A percentile compares a stretch with the other conserved stretches of the same genome.
Evolutionary conservation across 768 basidiomycete species (phyloP).

Genomic region (Basidioascus undulatus): DNA sequence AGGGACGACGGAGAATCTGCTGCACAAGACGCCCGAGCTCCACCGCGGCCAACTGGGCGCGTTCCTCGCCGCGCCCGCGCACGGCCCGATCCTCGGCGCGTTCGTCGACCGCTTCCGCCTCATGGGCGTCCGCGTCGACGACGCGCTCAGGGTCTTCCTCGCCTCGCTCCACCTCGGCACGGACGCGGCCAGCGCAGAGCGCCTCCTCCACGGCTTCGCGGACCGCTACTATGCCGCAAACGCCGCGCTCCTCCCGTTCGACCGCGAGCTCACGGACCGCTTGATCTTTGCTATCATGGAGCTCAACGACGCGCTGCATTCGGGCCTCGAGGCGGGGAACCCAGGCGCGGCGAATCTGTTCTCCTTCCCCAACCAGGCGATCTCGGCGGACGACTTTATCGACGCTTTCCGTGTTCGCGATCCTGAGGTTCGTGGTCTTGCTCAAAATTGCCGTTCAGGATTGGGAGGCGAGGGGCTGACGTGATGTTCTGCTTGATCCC

Average conservation of each 20-base stretch:
- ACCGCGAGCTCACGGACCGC: constrained; percentile 30
- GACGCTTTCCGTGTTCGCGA: constrained; percentile 64
- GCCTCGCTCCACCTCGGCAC: constrained; percentile 48
- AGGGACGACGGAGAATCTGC: too few species aligned
- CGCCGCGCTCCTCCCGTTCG: constrained; percentile 15
- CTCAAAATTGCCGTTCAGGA: too few species aligned
- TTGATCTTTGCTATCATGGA: constrained; percentile 62
- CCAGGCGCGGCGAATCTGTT: constrained; percentile 6
- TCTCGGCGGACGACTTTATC: constrained; percentile 55
- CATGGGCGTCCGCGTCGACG: constrained; percentile 56
- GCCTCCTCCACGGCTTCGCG: constrained; percentile 61
- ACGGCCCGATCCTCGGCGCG: constrained; percentile 49
- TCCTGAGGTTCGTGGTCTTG: constrained; percentile 29
- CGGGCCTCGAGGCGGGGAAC: constrained; percentile 8
- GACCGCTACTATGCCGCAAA: constrained; percentile 81
- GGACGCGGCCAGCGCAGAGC: constrained; percentile 28
- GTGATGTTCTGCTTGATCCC: too few species aligned
- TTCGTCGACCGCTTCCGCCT: constrained; percentile 79
- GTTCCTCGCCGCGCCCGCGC: constrained; percentile 49
- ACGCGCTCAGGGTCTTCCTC: constrained; percentile 69
- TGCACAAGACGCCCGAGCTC: constrained; percentile 58
- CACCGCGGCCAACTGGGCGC: constrained; percentile 63
- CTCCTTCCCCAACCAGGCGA: constrained; percentile 16
- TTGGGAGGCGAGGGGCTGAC: too few species aligned
- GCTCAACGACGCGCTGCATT: constrained; percentile 65